Evolutionary conservation across 164 flowering plant genomes (phyloP).

Genomic region (Annona squamosa): DNA sequence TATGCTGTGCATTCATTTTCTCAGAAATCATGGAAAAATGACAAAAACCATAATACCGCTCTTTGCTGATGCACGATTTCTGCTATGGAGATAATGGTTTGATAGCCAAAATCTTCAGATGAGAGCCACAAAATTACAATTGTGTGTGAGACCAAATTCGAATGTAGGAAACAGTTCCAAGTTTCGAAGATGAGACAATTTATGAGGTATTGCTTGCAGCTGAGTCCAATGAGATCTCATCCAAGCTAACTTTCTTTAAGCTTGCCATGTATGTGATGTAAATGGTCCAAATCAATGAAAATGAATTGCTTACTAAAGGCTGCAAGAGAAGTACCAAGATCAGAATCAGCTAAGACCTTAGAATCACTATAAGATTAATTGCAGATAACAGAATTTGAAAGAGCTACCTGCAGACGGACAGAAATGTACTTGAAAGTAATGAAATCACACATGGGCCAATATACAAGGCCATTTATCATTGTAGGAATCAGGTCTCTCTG

Average conservation of each 20-base stretch:
- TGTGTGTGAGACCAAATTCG: neutral
- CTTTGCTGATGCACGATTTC: neutral
- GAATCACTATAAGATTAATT: neutral
- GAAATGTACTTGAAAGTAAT: constrained; percentile 66
- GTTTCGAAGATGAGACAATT: neutral
- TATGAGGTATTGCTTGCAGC: neutral
- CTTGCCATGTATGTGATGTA: constrained; percentile 89
- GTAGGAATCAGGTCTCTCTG: constrained; percentile 80
- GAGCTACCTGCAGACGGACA: constrained; percentile 69
- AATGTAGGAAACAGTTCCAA: neutral
- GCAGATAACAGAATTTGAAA: neutral
- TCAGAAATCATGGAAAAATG: neutral
- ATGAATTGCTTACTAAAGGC: constrained; percentile 73
- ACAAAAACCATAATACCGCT: neutral
- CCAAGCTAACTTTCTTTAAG: constrained; percentile 39
- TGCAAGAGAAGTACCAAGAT: constrained; percentile 20
- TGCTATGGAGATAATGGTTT: neutral
- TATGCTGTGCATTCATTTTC: neutral
- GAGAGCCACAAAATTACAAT: neutral
- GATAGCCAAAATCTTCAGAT: neutral
- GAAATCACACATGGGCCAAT: constrained; percentile 87
- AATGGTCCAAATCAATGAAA: constrained; percentile 74
- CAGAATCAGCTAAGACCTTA: neutral
- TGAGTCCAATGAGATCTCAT: constrained; percentile 7
- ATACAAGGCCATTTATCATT: constrained; percentile 47